Conservation (phyloP, 1,139 yeast genomes). For the Blastobotrys capitulatus region DNA sequence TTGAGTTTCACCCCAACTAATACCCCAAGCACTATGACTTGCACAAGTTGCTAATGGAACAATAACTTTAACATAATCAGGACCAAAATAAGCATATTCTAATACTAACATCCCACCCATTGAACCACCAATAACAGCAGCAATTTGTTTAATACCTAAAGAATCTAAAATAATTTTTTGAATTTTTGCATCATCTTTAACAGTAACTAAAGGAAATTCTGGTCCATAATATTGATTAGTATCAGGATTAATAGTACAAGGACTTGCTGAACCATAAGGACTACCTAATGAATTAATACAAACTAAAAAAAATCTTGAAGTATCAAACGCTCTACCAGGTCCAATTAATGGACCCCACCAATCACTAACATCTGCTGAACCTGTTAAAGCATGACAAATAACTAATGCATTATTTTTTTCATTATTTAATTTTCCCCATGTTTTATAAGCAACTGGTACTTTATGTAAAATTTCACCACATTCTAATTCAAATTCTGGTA, state of each 20-base stretch:
- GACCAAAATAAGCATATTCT: slow-evolving; percentile 77
- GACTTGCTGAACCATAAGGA: slow-evolving; percentile 95
- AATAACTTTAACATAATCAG: slow-evolving; percentile 60
- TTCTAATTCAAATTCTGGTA: slow-evolving; percentile 74
- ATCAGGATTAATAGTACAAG: slow-evolving; percentile 67
- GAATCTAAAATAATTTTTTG: slow-evolving; percentile 69
- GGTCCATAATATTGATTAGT: slow-evolving; percentile 85
- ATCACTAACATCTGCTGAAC: slow-evolving; percentile 90
- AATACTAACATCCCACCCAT: slow-evolving; percentile 99
- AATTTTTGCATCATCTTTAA: slow-evolving; percentile 81
- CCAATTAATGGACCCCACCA: slow-evolving; percentile 99
- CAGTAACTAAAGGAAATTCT: slow-evolving; percentile 86
- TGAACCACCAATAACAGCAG: slow-evolving; percentile 91
- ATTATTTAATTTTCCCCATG: slow-evolving; percentile 82
- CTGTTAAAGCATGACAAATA: slow-evolving; percentile 92
- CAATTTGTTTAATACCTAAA: slow-evolving; percentile 67
- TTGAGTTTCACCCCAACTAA: slow-evolving; percentile 98
- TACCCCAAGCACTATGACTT: slow-evolving; percentile 96
- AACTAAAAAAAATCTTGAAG: slow-evolving; percentile 74
- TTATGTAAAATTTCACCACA: slow-evolving; percentile 69
- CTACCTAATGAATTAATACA: slow-evolving; percentile 91
- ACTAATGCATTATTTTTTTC: slow-evolving; percentile 69
- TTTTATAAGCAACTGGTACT: slow-evolving; percentile 91
- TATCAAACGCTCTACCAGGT: slow-evolving; percentile 82
- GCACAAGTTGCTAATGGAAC: slow-evolving; percentile 94